phyloP scores from a whole-genome alignment of 1,284 basidiomycete genomes.

The Moesziomyces aphidis region DNA sequence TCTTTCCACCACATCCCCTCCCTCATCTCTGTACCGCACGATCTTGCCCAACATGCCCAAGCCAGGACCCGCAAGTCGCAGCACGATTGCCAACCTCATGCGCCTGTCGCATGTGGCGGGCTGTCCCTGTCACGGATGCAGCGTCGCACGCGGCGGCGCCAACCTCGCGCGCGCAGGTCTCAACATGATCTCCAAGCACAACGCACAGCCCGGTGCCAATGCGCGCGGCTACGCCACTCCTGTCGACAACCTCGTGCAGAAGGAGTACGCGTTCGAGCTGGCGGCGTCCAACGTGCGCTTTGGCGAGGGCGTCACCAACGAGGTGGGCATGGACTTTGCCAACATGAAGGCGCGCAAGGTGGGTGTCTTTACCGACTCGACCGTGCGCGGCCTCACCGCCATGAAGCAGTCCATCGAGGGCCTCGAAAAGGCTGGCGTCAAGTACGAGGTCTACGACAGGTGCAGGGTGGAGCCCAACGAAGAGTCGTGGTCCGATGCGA shows the following conservation, averaged over 20 bases:
- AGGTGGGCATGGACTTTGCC: conserved; percentile 93
- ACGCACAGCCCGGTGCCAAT: conserved; percentile 39
- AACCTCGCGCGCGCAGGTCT: conserved; percentile 47
- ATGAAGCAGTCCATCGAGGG: conserved; percentile 86
- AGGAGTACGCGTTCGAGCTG: conserved; percentile 97
- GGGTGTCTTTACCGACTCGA: conserved; percentile 91
- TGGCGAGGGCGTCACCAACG: conserved; percentile 70
- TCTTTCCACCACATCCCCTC: not conserved
- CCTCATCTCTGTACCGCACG: not conserved
- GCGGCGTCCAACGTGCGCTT: conserved; percentile 83
- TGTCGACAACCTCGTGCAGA: conserved; percentile 76
- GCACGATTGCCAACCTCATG: conserved; percentile 57
- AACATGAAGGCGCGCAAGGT: conserved; percentile 73
- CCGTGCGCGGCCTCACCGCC: conserved; percentile 82
- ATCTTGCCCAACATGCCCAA: conserved; percentile 35
- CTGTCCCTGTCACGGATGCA: conserved; percentile 63
- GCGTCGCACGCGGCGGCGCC: conserved; percentile 29
- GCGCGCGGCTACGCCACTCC: conserved; percentile 77
- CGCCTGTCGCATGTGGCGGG: conserved; percentile 52
- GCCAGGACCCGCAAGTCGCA: conserved; percentile 40
- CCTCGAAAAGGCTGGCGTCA: conserved; percentile 78
- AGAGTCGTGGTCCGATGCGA: conserved; percentile 77
- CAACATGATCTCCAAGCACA: conserved; percentile 58
- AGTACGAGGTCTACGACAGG: conserved; percentile 85
- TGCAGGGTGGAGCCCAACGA: conserved; percentile 93